Base-by-base conservation (phyloP, 1,284 basidiomycete genomes). In the Cryptococcus floricola region DNA sequence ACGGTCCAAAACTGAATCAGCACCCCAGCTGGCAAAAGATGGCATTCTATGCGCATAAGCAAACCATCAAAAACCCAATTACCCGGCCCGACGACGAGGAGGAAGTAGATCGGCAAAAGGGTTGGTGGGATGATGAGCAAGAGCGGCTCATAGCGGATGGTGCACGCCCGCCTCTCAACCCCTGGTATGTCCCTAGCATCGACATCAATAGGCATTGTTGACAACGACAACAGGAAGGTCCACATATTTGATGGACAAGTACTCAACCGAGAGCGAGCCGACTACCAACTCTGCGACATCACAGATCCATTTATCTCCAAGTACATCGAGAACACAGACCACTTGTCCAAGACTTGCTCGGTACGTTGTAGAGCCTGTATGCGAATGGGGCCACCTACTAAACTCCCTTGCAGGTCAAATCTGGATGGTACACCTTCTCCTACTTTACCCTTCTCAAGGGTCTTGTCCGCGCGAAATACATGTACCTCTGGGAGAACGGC, bases 221-320 rank as follows among this genome's bases (percentile, higher is more conserved):
- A 39, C 39, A 28, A 13, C 12, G 19, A 27, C 38, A 34, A 9
- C 53, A 76, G 73, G 18, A 82, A 80, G 59, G 87, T 87, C 1
- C 91, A 97, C 74, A 83, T 91, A 39, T 98, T 98, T 69, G 91
- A 98, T 71, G 96, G 95, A 0, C 73, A 84, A 58, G 83, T 83
- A 5, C 75, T 89, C 37, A 85, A 87, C 53, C 87, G 87, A 60
- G 87, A 91, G 72, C 86, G 88, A 0, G 91, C 90, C 6, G 88
- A 91, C 18, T 98, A 91, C 75, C 94, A 97, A 74, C 80, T 98
- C 6, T 89, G 89, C 73, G 95, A 98, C 73, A 89, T 98, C 58
- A 77, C 81, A 10, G 96, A 98, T 71, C 84, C 86, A 0, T 84
- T 91, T 81, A 77, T 95, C 50, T 83, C 83, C 60, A 80, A 81